Base-by-base conservation (phyloP, 2,329 filamentous ascomycete genomes). In the Ceratocystis colombiana region DNA sequence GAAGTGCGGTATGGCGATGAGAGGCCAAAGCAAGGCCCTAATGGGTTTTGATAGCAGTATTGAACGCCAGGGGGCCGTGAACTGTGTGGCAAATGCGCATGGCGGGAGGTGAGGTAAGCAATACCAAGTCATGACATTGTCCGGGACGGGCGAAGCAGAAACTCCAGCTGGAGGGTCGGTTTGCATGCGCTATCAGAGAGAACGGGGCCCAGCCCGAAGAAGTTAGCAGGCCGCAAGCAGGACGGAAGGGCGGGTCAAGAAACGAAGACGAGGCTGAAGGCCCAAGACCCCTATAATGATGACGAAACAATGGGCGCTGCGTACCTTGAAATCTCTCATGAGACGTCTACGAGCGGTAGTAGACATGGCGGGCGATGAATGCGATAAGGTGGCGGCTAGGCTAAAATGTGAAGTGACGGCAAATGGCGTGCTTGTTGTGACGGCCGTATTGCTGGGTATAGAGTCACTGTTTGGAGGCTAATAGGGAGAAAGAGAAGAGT, bases 321-420 rank as follows among this genome's bases (percentile, higher is more conserved):
- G 68, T 76, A 95, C 91, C 88, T 97, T 97, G 84, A 97, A 97
- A 81, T 97, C 94, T 76, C 94, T 89, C 94, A 99, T 97, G 76
- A 99, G 82, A 75, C 94, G 90, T 75, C 94, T 89, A 75, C 94
- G 88, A 71, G 94, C 94, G 71, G 93, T 89, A 70, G 94, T 97
- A 73, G 93, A 97, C 93, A 81, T 81, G 68, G 62, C 74, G 71
- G 25, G 30, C 45, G 30, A 28, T 33, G 46, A 10, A 30, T 33
- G 50, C 8, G 20, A 8, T 5, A 15, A 61, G 6, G 41, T 20
- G 15, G 30, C 7, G 30, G 41, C n/a, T 6, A 17, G 20, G 28
- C 15, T n/a, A 15, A 3, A 25, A 33, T 2, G 15, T 5, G 28
- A 59, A 20, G 25, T 59, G 8, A n/a, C 28, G 22, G 17, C 33